Conservation (phyloP, 305 asterid species). For the Euphrasia arctica region DNA sequence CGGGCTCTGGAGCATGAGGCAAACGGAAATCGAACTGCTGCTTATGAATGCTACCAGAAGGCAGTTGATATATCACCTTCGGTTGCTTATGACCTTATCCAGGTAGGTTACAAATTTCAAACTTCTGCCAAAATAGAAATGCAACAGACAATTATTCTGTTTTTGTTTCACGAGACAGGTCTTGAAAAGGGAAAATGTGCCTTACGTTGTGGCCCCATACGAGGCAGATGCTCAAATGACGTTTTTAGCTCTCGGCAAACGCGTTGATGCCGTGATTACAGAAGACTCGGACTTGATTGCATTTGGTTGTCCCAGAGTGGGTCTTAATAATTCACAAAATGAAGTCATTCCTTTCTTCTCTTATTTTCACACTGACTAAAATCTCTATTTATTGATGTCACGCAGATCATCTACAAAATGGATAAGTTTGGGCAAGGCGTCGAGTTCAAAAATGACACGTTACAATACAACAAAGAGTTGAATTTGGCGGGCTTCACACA, state of each 20-base stretch:
- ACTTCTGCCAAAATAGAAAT: background rate
- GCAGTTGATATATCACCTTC: constrained; percentile 98
- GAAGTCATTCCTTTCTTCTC: background rate
- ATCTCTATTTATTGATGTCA: constrained; percentile 21
- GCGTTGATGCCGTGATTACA: constrained; percentile 88
- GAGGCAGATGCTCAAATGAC: constrained; percentile 99
- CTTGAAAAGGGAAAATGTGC: constrained; percentile 61
- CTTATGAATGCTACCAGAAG: constrained; percentile 93
- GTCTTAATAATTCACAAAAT: constrained; percentile 24
- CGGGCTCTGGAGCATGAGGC: constrained; percentile 93
- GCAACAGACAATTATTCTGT: constrained; percentile 13
- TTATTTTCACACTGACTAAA: constrained; percentile 25
- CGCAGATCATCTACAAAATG: constrained; percentile 94
- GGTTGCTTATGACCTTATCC: constrained; percentile 85
- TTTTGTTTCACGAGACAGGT: constrained; percentile 44
- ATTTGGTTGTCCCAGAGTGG: constrained; percentile 95
- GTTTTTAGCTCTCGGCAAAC: constrained; percentile 71
- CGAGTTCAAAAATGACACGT: constrained; percentile 58
- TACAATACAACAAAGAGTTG: constrained; percentile 72
- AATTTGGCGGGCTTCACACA: constrained; percentile 73
- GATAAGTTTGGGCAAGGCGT: constrained; percentile 98
- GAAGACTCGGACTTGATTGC: constrained; percentile 95
- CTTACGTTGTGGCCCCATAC: constrained; percentile 88
- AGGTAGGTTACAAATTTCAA: constrained; percentile 40
- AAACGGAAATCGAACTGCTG: constrained; percentile 82